Percentiles rank a stretch among this genome's conserved stretches.
These are phyloP conservation scores for Alternaria postmessia DNA, from an alignment of 2,329 filamentous ascomycete species.

Conservation along the genomic window DNA sequence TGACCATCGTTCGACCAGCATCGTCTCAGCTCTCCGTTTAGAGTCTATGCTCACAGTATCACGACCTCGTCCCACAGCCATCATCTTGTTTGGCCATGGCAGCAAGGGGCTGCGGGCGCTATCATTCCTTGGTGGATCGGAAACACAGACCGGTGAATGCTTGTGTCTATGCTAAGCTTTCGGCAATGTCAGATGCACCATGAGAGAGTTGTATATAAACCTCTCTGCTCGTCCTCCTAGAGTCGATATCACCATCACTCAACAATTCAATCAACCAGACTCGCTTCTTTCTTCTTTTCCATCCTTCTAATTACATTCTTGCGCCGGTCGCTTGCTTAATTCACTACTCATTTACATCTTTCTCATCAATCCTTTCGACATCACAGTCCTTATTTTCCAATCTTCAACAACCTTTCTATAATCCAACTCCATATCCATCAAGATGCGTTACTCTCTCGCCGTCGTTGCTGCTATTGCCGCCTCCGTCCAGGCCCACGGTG, in stretches of 20 bases:
- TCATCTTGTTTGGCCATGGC: slow-evolving; percentile 25
- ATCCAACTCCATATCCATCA: slow-evolving; percentile 35
- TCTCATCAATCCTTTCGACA: slow-evolving; percentile 2
- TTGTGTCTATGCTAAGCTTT: slow-evolving; percentile 45
- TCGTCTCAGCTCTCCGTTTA: slow-evolving; percentile 35
- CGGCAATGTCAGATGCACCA: neutral
- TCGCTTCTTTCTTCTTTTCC: slow-evolving; percentile 39
- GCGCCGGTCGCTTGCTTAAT: slow-evolving; percentile 49
- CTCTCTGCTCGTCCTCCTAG: slow-evolving; percentile 16
- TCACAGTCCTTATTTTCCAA: neutral
- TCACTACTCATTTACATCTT: slow-evolving; percentile 14
- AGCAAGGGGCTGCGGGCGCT: slow-evolving; percentile 10
- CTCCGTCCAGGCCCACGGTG: slow-evolving; percentile 65
- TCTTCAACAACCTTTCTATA: slow-evolving; percentile 8
- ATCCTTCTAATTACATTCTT: slow-evolving; percentile 42
- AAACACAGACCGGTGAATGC: slow-evolving; percentile 29
- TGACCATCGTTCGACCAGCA: slow-evolving; percentile 36
- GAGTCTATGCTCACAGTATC: slow-evolving; percentile 32
- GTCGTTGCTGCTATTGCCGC: slow-evolving; percentile 58
- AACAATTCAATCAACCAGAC: slow-evolving; percentile 20
- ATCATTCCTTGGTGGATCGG: slow-evolving; percentile 13
- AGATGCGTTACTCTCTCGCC: slow-evolving; percentile 59
- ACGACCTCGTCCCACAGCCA: slow-evolving; percentile 18
- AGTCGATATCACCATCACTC: slow-evolving; percentile 35
- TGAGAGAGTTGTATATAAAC: slow-evolving; percentile 39